These are phyloP conservation scores for Stagonosporopsis rhizophila DNA, from an alignment of 2,329 filamentous ascomycete genomes.

Conservation along the genomic window DNA sequence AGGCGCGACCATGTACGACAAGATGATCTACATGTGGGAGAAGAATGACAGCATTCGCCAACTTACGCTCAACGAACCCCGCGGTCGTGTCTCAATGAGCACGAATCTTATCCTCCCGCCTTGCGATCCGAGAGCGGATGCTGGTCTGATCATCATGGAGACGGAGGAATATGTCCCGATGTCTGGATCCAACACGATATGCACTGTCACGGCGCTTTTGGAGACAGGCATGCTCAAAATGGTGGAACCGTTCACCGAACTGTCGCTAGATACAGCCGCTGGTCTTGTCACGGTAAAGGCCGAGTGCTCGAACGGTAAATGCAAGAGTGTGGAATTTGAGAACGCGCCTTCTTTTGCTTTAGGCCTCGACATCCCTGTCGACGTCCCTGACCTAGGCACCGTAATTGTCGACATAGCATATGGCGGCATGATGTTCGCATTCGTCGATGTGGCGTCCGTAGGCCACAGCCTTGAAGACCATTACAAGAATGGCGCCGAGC, in stretches of 20 bases:
- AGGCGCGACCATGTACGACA: conserved; percentile 58
- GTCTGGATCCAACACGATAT: conserved; percentile 57
- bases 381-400: conserved; percentile 52
- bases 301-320: conserved; percentile 6
- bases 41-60: conserved; percentile 53
- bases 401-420: conserved; percentile 55
- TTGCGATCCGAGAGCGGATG: conserved; percentile 55
- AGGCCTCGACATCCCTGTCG: conserved; percentile 48
- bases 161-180: conserved; percentile 56
- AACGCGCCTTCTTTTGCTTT: conserved; percentile 6
- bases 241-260: conserved; percentile 53
- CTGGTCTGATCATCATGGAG: conserved; percentile 57
- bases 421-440: conserved; percentile 56
- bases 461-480: conserved; percentile 43
- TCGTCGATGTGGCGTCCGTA: conserved; percentile 52
- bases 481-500: conserved; percentile 40
- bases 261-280: conserved; percentile 56
- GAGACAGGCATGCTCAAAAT: conserved; percentile 59
- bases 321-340: conserved; percentile 13
- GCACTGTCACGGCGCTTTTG: conserved; percentile 54
- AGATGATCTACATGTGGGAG: conserved; percentile 53
- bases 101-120: conserved; percentile 57
- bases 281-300: conserved; percentile 42
- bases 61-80: conserved; percentile 56
- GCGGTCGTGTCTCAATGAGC: conserved; percentile 51